Percentiles rank a stretch among this genome's conserved stretches.
These are phyloP conservation scores for Camellia oleifera DNA, from an alignment of 179 eudicot species.

Conservation along the genomic window DNA sequence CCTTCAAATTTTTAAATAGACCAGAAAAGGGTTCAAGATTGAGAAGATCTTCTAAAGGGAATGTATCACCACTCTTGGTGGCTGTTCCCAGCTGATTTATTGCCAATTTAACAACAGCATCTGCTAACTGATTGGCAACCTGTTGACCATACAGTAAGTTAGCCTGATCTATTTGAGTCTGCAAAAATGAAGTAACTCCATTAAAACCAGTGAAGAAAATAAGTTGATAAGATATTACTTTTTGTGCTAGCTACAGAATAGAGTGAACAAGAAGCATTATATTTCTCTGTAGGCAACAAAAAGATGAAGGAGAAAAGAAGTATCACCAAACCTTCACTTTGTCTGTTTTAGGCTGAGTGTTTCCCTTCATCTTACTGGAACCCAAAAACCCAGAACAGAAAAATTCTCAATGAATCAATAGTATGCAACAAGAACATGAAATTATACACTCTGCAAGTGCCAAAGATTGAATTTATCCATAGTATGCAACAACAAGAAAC, in stretches of 20 bases:
- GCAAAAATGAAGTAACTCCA: slow-evolving; percentile 35
- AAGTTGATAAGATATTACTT: neutral
- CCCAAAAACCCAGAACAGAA: slow-evolving; percentile 27
- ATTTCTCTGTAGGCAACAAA: neutral
- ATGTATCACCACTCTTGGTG: slow-evolving; percentile 43
- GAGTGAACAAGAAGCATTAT: neutral
- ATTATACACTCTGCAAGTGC: too few species aligned
- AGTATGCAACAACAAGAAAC: too few species aligned
- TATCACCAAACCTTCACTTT: slow-evolving; percentile 76
- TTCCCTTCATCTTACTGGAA: slow-evolving; percentile 57
- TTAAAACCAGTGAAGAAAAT: neutral
- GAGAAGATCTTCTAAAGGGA: slow-evolving; percentile 72
- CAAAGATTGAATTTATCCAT: too few species aligned
- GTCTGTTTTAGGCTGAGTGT: slow-evolving; percentile 49
- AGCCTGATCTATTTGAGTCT: slow-evolving; percentile 90
- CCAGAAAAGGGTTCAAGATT: slow-evolving; percentile 79
- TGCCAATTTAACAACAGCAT: slow-evolving; percentile 80
- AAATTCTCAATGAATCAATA: too few species aligned
- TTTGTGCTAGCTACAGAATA: neutral
- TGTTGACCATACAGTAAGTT: slow-evolving; percentile 65
- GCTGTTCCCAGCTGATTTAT: slow-evolving; percentile 59
- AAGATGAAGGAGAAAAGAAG: neutral
- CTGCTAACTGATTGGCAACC: slow-evolving; percentile 67
- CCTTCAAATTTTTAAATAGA: slow-evolving; percentile 63
- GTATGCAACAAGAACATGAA: too few species aligned